Base-by-base conservation (phyloP, 306 rosid species). In the Dalbergia cochinchinensis region DNA sequence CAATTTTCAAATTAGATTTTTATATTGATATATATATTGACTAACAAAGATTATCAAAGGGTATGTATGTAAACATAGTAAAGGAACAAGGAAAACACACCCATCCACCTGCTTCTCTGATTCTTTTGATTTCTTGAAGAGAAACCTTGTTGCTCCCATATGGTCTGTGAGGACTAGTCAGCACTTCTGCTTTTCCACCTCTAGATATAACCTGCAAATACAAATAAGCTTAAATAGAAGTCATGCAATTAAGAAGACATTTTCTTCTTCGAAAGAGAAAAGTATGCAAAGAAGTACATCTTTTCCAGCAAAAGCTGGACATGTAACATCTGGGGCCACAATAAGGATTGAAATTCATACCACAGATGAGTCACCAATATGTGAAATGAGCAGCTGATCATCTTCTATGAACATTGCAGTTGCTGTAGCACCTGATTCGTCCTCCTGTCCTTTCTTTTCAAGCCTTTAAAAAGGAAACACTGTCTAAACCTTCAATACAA, bases 81-180 rank as follows among this genome's bases (percentile, higher is more conserved):
- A 71, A 76, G 79, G 88, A 90, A 87, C 37, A 61, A 81, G 90
- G 87, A 83, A 85, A 91, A 95, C 98, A 93, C 98, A 95, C 99
- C 99, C 99, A 95, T 91, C 99, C 99, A 90, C 99, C 98, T 93
- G 98, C 99, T 74, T 93, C 97, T 90, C 97, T 90, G 85, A 95
- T 87, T 91, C 99, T 95, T 88, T 60, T 91, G 77, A 95, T 89
- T 84, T 95, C 99, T 89, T 91, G 90, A 42, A 93, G 94, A 76
- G 96, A 88, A 77, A 54, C 78, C 65, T 75, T 90, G 90, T 90
- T 93, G 84, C 80, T 95, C 85, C 99, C 99, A 74, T 90, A 91
- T 13, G 99, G 99, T 74, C 99, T 85, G 83, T 95, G 99, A 65
- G 98, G 94, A 83, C 80, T 86, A 42, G 96, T 93, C 86, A 95